These are phyloP conservation scores for Nicotiana paniculata DNA, from an alignment of 257 asterid species.

Conservation along the genomic window DNA sequence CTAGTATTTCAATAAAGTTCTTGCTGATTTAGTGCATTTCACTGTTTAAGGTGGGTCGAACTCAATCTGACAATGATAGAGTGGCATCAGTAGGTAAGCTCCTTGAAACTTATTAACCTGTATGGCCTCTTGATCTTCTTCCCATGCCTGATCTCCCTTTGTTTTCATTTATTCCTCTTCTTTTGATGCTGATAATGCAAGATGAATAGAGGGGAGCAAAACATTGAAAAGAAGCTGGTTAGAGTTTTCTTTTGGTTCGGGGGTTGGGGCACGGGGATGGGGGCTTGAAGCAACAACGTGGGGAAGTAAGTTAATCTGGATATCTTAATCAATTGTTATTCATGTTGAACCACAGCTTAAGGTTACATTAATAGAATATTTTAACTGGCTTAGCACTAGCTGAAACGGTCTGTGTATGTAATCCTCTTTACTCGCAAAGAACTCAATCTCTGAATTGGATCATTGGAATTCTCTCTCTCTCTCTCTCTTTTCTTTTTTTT, in stretches of 20 bases:
- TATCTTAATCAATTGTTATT: background rate
- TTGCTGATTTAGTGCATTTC: background rate
- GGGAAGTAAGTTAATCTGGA: background rate
- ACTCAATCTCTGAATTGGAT: background rate
- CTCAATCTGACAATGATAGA: conserved; percentile 5
- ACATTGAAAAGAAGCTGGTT: conserved; percentile 1
- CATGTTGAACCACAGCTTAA: background rate
- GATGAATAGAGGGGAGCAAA: background rate
- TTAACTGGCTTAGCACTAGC: background rate
- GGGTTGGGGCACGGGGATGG: background rate
- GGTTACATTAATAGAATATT: background rate
- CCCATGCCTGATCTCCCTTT: background rate
- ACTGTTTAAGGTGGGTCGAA: conserved; percentile 3
- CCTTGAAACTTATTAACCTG: background rate
- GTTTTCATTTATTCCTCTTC: background rate
- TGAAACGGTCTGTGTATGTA: background rate
- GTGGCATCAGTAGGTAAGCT: background rate
- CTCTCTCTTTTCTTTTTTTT: background rate
- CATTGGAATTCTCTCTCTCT: background rate
- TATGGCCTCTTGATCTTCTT: background rate
- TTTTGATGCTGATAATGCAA: conserved; percentile 6
- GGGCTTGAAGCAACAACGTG: background rate
- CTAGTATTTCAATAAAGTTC: background rate
- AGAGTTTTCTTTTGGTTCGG: background rate
- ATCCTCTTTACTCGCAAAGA: background rate